Evolutionary conservation across 139 green algal species (phyloP).

Genomic region (Closterium sp.): DNA sequence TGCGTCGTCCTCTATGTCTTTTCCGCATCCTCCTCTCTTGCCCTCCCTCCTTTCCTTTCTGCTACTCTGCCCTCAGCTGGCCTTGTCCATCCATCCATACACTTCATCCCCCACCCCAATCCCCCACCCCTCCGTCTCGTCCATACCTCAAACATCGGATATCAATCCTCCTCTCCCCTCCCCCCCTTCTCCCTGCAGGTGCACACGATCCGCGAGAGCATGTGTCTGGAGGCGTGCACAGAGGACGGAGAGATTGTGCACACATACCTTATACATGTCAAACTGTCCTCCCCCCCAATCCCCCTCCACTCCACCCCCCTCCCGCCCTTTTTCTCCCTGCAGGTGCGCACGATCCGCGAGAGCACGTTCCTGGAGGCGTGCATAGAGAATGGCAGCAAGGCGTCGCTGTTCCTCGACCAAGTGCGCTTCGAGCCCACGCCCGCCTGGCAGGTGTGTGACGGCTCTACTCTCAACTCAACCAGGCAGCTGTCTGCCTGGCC

Average conservation of each 20-base stretch:
- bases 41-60: neutral
- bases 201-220: too few relatives aligned
- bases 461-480: too few relatives aligned
- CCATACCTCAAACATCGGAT: too few relatives aligned
- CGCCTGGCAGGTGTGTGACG: conserved; percentile 12
- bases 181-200: too few relatives aligned
- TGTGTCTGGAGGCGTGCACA: conserved; percentile 69
- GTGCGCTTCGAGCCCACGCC: conserved; percentile 62
- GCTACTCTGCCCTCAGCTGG: neutral
- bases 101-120: too few relatives aligned
- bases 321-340: neutral
- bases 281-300: conserved; percentile 55
- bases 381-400: conserved; percentile 70
- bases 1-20: too few relatives aligned
- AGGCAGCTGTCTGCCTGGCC: too few relatives aligned
- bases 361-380: conserved; percentile 67
- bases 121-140: too few relatives aligned
- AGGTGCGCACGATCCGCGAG: neutral
- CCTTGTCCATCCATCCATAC: neutral
- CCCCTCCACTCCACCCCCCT: too few relatives aligned
- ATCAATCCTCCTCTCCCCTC: too few relatives aligned
- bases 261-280: conserved; percentile 65
- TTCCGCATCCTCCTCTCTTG: neutral
- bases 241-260: conserved; percentile 66
- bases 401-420: conserved; percentile 66